These are phyloP conservation scores for Smittium mucronatum DNA, from an alignment of 371 early-diverging fungal species.

Conservation along the genomic window DNA sequence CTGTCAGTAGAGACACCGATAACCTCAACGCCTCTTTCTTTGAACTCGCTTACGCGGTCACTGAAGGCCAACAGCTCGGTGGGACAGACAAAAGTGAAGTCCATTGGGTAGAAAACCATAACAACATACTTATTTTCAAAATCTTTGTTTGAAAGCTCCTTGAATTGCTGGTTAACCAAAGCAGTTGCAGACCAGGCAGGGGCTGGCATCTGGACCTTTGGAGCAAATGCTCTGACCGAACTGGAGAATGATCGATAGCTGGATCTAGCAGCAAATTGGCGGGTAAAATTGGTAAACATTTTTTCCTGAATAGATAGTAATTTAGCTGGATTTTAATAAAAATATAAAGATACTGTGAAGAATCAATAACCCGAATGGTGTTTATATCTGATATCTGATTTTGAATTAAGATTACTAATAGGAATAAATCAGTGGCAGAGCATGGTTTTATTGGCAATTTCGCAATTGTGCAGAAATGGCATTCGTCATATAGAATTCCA, in stretches of 20 bases:
- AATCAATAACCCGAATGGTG: too few relatives aligned
- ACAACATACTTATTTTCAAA: constrained; percentile 23
- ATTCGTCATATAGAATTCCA: too few relatives aligned
- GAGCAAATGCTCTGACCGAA: not conserved
- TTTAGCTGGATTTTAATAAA: too few relatives aligned
- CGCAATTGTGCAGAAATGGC: too few relatives aligned
- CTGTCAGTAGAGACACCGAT: constrained; percentile 72
- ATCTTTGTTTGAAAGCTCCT: constrained; percentile 14
- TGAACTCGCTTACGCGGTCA: constrained; percentile 67
- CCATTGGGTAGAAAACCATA: constrained; percentile 38
- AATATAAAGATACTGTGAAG: too few relatives aligned
- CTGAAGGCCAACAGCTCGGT: constrained; percentile 74
- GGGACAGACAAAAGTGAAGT: constrained; percentile 65
- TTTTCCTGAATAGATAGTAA: too few relatives aligned
- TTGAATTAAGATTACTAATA: too few relatives aligned
- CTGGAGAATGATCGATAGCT: not conserved
- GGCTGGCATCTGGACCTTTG: constrained; percentile 13
- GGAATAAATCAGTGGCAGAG: too few relatives aligned
- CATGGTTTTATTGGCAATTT: too few relatives aligned
- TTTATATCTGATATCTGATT: too few relatives aligned
- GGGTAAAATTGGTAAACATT: too few relatives aligned
- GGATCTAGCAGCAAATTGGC: not conserved
- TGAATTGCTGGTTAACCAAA: constrained; percentile 16
- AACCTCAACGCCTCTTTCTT: constrained; percentile 45
- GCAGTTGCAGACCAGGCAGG: constrained; percentile 21